These are phyloP conservation scores for Oryza australiensis DNA, from an alignment of 176 grass and related monocot genomes.

Conservation along the genomic window DNA sequence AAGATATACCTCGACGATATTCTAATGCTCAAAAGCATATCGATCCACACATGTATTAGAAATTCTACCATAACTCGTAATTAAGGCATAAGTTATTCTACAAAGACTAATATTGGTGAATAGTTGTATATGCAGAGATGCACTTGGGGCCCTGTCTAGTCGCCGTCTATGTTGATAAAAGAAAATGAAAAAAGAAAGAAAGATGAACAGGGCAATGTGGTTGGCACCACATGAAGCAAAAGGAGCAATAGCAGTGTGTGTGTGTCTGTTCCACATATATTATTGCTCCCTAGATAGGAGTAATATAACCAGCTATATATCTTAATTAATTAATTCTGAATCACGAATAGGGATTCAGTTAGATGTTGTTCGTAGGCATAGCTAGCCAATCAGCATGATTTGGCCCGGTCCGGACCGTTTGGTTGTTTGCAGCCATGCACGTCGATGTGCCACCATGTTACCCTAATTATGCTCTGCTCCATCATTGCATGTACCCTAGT, in stretches of 20 bases:
- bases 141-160: slow-evolving; percentile 3
- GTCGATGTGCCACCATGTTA: background rate
- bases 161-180: background rate
- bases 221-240: background rate
- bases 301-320: background rate
- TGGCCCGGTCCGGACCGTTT: background rate
- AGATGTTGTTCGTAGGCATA: background rate
- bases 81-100: background rate
- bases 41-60: background rate
- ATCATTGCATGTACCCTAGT: background rate
- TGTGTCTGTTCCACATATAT: background rate
- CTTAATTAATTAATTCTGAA: background rate
- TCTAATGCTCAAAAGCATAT: slow-evolving; percentile 6
- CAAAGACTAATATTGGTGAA: background rate
- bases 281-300: background rate
- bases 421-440: slow-evolving; percentile 1
- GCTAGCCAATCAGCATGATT: slow-evolving; percentile 23
- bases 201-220: background rate
- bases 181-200: background rate
- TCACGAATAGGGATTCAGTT: background rate
- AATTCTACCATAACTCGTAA: background rate
- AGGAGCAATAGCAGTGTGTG: background rate
- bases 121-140: background rate
- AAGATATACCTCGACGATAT: background rate
- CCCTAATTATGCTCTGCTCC: slow-evolving; percentile 17